Evolutionary conservation across 352 stramenopile species (phyloP), one percentile per base, ranked within the genome.

Genomic region (Pythium aquatile): DNA sequence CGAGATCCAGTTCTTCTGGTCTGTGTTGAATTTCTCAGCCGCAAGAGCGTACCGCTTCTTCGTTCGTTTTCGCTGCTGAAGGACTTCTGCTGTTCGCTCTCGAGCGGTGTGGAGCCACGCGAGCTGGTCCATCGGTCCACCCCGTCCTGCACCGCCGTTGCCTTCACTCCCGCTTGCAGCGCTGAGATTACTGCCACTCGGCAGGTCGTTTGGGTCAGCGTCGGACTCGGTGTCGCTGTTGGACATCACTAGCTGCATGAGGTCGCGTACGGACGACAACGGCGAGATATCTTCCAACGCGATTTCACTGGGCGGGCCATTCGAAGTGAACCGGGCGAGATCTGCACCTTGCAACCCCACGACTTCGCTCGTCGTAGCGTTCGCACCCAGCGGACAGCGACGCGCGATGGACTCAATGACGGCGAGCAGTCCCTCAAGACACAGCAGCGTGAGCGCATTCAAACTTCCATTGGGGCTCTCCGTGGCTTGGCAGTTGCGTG

Each of bases 1-100:
- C 42, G 82, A 81, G 65, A 98, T 80, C 92, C 93, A 98, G 48
- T 94, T 89, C 67, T 97, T 98, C 42, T 87, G 85, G 44, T 96
- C 88, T 14, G 85, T 85, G 74, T 99, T 99, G 75, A 99, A 99
- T 51, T 95, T 88, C 46, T 96, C 76, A 4, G 94, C 94, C 13
- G 94, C 89, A 39, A 98, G 83, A 0, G 78, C 81, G 16, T 98
- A 87, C 7, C 88, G 78, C 52, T 96, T 94, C 70, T 98, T 98
- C 35, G 91, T 81, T n/a, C 85, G 87, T 68, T 98, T 93, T 55
- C 90, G 82, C 68, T 98, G 83, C 66, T 96, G 91, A 24, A 98
- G 68, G 11, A 96, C 87, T 62, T 97, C 85, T 9, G 89, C 88
- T 24, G 87, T 96, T 35, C 85, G 76, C 52, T 96, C 88, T 30